These are phyloP conservation scores for Colletotrichum orchidophilum DNA, from an alignment of 2,329 filamentous ascomycete species.

Conservation along the genomic window DNA sequence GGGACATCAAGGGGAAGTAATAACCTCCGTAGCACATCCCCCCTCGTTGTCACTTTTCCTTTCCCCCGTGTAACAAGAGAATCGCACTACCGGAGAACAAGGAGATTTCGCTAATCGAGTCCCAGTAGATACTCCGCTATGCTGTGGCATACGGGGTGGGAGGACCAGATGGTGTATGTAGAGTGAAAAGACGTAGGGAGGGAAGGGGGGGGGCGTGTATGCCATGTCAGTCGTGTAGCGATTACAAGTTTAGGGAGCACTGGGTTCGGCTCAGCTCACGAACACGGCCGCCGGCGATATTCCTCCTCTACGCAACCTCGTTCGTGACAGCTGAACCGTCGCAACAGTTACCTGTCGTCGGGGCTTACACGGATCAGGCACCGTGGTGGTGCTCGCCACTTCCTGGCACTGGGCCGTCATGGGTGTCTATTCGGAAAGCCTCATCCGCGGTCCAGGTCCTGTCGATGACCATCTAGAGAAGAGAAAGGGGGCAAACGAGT, in stretches of 20 bases:
- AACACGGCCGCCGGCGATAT: neutral
- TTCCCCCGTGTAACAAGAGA: slow-evolving; percentile 10
- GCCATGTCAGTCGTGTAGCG: neutral
- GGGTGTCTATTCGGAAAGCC: neutral
- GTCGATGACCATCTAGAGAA: neutral
- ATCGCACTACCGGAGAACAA: neutral
- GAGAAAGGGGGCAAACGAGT: neutral
- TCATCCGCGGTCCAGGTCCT: neutral
- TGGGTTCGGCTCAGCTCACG: neutral
- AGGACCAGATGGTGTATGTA: neutral
- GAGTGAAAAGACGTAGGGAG: neutral
- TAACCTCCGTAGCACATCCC: slow-evolving; percentile 21
- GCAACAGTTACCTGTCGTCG: neutral
- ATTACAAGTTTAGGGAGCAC: neutral
- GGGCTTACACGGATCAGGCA: neutral
- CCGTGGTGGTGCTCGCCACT: neutral
- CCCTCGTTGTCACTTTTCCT: neutral
- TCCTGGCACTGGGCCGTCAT: neutral
- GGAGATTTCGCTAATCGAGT: slow-evolving; percentile 27
- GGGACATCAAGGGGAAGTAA: neutral
- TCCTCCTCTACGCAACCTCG: neutral
- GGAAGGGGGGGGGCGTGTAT: neutral
- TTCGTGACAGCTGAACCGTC: neutral
- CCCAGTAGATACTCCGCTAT: slow-evolving; percentile 18
- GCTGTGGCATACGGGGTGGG: neutral